A percentile compares a stretch with the other conserved stretches of the same genome.
These are phyloP conservation scores for Aspergillus carlsbadensis DNA, from an alignment of 495 filamentous ascomycete genomes.

Conservation along the genomic window DNA sequence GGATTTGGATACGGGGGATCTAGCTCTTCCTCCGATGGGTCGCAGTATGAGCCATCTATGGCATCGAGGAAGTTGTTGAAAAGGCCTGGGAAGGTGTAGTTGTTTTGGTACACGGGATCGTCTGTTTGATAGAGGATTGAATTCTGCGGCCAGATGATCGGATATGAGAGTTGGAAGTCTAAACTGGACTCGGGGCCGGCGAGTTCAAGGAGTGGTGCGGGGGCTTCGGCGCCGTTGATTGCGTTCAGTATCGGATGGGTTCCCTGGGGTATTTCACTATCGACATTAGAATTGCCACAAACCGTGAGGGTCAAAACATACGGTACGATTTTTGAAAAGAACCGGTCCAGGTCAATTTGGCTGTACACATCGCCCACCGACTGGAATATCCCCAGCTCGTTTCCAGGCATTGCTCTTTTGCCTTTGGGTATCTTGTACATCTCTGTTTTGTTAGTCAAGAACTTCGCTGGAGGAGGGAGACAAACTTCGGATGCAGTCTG, in stretches of 20 bases:
- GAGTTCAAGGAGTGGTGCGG: slow-evolving; percentile 22
- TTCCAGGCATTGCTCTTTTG: slow-evolving; percentile 38
- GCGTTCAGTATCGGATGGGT: slow-evolving; percentile 40
- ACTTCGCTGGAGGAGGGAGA: neutral
- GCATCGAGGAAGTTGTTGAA: slow-evolving; percentile 57
- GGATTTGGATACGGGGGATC: slow-evolving; percentile 20
- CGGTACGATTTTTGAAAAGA: slow-evolving; percentile 44
- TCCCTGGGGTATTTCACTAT: slow-evolving; percentile 26
- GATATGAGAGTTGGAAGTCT: slow-evolving; percentile 52
- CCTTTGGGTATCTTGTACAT: slow-evolving; percentile 44
- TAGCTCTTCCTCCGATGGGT: slow-evolving; percentile 43
- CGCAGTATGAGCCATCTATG: slow-evolving; percentile 61
- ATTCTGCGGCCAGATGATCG: slow-evolving; percentile 58
- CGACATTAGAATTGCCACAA: neutral
- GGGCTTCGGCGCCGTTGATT: slow-evolving; percentile 44
- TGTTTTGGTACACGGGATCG: slow-evolving; percentile 45
- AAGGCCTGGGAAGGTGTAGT: slow-evolving; percentile 21
- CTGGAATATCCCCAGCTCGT: slow-evolving; percentile 43
- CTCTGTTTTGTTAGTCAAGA: slow-evolving; percentile 13
- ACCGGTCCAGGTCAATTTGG: slow-evolving; percentile 59
- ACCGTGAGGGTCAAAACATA: neutral
- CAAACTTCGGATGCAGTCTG: slow-evolving; percentile 27
- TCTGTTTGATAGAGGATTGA: slow-evolving; percentile 59
- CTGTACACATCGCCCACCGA: slow-evolving; percentile 40
- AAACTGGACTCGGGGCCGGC: slow-evolving; percentile 48